phyloP scores from a whole-genome alignment of 768 basidiomycete genomes.

The Scleroderma citrinum region DNA sequence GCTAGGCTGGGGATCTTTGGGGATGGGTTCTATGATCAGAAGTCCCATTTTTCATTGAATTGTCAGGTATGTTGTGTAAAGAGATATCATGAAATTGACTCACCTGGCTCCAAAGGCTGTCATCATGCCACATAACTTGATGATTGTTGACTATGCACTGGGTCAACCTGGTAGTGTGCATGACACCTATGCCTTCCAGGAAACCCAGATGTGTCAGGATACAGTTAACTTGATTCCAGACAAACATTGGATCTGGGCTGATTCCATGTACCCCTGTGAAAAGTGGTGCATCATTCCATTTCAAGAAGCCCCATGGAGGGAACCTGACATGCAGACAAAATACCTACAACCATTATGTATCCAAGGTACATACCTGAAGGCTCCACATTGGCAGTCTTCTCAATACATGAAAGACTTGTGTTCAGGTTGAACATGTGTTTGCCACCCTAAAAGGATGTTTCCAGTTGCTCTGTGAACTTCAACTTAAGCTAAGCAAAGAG shows the following conservation, averaged over 20 bases:
- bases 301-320: slow-evolving; percentile 9
- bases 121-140: slow-evolving; percentile 20
- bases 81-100: background rate
- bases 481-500: background rate
- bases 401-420: background rate
- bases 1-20: background rate
- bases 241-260: background rate
- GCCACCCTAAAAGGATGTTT: background rate
- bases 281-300: slow-evolving; percentile 1
- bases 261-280: background rate
- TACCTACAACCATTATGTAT: background rate
- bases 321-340: background rate
- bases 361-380: background rate
- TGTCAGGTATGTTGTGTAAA: slow-evolving; percentile 1
- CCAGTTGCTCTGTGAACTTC: background rate
- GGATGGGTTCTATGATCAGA: slow-evolving; percentile 3
- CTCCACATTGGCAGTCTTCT: background rate
- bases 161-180: slow-evolving; percentile 25
- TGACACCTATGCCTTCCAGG: slow-evolving; percentile 5
- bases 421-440: background rate
- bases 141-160: slow-evolving; percentile 24
- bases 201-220: background rate
- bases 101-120: slow-evolving; percentile 16
- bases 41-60: slow-evolving; percentile 1
- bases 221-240: background rate